Evolutionary conservation across 345 rosid species (phyloP).

Genomic region (Cochlearia excelsa): DNA sequence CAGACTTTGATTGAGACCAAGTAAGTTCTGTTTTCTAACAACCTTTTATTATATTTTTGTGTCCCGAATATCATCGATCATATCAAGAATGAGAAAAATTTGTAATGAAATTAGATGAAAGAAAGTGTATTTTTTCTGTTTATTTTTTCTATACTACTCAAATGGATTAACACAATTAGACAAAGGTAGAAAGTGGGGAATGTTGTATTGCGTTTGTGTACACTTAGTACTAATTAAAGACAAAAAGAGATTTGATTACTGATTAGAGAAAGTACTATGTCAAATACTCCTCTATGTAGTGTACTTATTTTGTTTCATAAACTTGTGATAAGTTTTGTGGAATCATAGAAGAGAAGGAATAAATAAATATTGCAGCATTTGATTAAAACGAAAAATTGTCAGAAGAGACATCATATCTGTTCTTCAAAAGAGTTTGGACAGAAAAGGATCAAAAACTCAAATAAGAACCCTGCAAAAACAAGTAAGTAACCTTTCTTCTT

Average conservation of each 20-base stretch:
- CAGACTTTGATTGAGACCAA: constrained; percentile 25
- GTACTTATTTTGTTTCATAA: no score
- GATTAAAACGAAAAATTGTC: constrained; percentile 24
- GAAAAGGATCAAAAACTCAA: constrained; percentile 32
- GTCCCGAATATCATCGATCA: no score
- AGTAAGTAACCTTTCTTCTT: constrained; percentile 27
- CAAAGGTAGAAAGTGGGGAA: constrained; percentile 15
- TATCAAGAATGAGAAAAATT: not conserved
- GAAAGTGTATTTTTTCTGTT: no score
- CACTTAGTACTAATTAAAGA: constrained; percentile 12
- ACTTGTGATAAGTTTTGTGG: no score
- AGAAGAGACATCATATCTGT: constrained; percentile 27
- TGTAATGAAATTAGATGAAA: constrained; percentile 15
- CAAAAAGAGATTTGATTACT: not conserved
- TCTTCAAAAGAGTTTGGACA: constrained; percentile 19
- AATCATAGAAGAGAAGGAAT: not conserved
- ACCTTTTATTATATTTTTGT: no score
- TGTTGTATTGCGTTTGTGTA: constrained; percentile 18
- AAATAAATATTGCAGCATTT: constrained; percentile 17
- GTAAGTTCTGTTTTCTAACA: constrained; percentile 20
- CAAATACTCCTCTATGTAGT: no score
- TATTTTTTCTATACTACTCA: not conserved
- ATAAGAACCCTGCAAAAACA: constrained; percentile 19
- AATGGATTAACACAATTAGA: constrained; percentile 22
- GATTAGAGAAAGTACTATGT: not conserved